Base-by-base conservation (phyloP, 805 yeast species). In the Clavispora carvajalis region DNA sequence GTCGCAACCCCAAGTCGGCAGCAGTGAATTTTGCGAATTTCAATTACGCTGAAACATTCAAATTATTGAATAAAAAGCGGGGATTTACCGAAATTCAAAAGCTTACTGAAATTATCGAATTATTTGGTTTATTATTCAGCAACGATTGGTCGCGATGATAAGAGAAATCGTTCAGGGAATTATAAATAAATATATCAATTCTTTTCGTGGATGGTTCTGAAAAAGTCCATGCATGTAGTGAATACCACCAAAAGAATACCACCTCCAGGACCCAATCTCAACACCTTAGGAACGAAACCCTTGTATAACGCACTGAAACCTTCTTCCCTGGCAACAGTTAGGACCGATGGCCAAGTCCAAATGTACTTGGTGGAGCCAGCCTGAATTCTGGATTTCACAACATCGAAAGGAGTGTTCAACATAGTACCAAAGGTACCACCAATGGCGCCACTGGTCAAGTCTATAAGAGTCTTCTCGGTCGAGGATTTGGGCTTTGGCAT, bases 221-320 rank as follows among this genome's bases (percentile, higher is more conserved):
- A 93, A 71, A 88, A 87, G 62, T 90, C 96, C 95, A 90, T 89
- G 49, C 90, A 80, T 18, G 88, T 74, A 33, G 96, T 88, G 75
- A 89, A 93, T n/a, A 93, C 99, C 36, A 93, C 98, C 62, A 93
- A 76, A 58, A 93, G 71, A 52, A 93, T 89, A 73, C 99, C 99
- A 63, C 99, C 99, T 59, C 99, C 99, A 46, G 99, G 99, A 36
- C 98, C 99, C 52, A 93, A 75, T 77, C 99, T 82, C 59, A 93
- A 74, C 10, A 93, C 97, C 74, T 93, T 93, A 52, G 99, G 99
- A 49, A 90, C 61, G 77, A 93, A 91, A 30, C 99, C 99, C 71
- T 90, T 91, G 68, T 90, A 91, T 44, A 93, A 76, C 7, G 98
- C 96, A 36, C 68, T 71, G 54, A 88, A 77, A 22, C 99, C 99